These are phyloP conservation scores for Cystofilobasidium bisporidii DNA, from an alignment of 768 basidiomycete genomes.

Conservation along the genomic window DNA sequence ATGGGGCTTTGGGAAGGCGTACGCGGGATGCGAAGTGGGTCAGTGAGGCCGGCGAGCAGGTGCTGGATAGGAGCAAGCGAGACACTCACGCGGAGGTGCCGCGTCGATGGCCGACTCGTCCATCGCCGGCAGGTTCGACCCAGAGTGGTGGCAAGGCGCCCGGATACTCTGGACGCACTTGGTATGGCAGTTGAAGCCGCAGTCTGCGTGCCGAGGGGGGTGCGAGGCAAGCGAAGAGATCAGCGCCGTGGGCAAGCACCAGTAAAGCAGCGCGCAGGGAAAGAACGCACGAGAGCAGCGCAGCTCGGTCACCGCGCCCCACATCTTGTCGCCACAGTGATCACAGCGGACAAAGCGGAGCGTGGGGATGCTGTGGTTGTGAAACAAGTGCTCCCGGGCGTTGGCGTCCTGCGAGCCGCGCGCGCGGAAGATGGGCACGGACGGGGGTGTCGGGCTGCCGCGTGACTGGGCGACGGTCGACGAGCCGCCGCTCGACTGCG, in stretches of 20 bases:
- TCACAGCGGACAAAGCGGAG: constrained; percentile 86
- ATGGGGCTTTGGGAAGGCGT: constrained; percentile 61
- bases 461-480: not conserved
- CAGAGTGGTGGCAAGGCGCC: constrained; percentile 50
- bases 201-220: constrained; percentile 52
- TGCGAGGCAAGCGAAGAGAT: too few relatives aligned
- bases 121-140: constrained; percentile 15
- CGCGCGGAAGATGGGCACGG: constrained; percentile 8
- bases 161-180: constrained; percentile 68
- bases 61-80: too few relatives aligned
- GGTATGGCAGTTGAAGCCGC: constrained; percentile 75
- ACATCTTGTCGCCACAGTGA: constrained; percentile 95
- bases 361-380: constrained; percentile 60
- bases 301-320: constrained; percentile 73
- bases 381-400: constrained; percentile 65
- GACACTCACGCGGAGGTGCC: constrained; percentile 38
- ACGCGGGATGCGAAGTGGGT: constrained; percentile 15
- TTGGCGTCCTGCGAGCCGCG: constrained; percentile 32
- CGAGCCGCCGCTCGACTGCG: not conserved
- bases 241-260: too few relatives aligned
- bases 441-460: constrained; percentile 4
- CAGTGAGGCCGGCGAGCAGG: constrained; percentile 24
- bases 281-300: constrained; percentile 67
- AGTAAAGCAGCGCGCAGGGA: not conserved
- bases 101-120: constrained; percentile 28